These are phyloP conservation scores for Protostelium mycophagum DNA, from an alignment of 78 protist species.

Conservation along the genomic window DNA sequence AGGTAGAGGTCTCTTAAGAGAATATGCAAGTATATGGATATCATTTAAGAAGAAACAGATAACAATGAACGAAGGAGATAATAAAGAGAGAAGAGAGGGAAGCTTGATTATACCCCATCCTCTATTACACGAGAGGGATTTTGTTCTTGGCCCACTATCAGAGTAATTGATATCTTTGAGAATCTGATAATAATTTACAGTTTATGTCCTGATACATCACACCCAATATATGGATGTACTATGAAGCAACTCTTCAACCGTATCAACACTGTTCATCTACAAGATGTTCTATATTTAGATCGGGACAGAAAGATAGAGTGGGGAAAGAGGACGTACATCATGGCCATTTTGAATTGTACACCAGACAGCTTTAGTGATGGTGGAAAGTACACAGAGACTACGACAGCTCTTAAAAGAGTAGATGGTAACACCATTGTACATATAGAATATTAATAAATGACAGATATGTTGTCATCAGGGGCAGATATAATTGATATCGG, in stretches of 20 bases:
- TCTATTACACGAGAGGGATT: slow-evolving; percentile 68
- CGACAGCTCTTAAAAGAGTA: slow-evolving; percentile 12
- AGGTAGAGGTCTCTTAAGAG: too few relatives aligned
- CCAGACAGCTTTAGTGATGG: slow-evolving; percentile 80
- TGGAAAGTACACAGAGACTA: slow-evolving; percentile 7
- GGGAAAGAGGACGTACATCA: slow-evolving; percentile 46
- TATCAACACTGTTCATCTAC: background rate
- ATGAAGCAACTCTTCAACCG: slow-evolving; percentile 24
- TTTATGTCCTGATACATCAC: slow-evolving; percentile 23
- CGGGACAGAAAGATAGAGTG: slow-evolving; percentile 12
- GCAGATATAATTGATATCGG: slow-evolving; percentile 72
- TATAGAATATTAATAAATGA: background rate
- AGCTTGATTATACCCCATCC: slow-evolving; percentile 58
- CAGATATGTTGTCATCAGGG: slow-evolving; percentile 14
- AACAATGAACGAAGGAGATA: too few relatives aligned
- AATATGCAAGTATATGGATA: too few relatives aligned
- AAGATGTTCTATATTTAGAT: background rate
- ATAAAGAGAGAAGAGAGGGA: slow-evolving; percentile 23
- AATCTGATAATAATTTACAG: background rate
- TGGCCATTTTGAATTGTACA: slow-evolving; percentile 76
- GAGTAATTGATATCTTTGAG: slow-evolving; percentile 23
- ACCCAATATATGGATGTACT: slow-evolving; percentile 30
- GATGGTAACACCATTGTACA: background rate
- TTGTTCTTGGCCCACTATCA: slow-evolving; percentile 69
- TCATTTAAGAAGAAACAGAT: too few relatives aligned